Percentiles rank a stretch among this genome's conserved stretches.
Conservation (phyloP, 2,329 filamentous ascomycete genomes). For the Talaromyces verruculosus region DNA sequence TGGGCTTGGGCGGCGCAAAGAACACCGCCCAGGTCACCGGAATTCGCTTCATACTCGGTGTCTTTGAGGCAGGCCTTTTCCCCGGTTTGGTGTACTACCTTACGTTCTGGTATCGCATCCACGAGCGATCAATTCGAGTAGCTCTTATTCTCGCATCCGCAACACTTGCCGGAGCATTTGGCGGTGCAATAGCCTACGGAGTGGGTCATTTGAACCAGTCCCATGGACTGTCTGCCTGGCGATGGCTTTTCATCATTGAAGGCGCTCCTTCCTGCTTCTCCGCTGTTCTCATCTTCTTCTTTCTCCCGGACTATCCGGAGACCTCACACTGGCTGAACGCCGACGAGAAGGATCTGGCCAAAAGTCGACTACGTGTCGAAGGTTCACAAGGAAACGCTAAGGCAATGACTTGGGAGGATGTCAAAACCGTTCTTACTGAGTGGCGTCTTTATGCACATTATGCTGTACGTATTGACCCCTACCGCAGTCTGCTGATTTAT, state of each 20-base stretch:
- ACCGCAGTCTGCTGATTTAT: background rate
- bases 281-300: constrained; percentile 30
- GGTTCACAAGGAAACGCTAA: constrained; percentile 23
- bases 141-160: constrained; percentile 56
- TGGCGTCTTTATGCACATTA: constrained; percentile 43
- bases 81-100: constrained; percentile 51
- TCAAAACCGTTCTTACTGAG: constrained; percentile 23
- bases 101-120: constrained; percentile 57
- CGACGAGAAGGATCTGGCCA: constrained; percentile 28
- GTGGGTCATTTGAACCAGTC: constrained; percentile 43
- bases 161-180: constrained; percentile 56
- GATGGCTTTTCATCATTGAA: constrained; percentile 27
- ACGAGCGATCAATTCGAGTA: constrained; percentile 60
- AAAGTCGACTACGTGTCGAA: constrained; percentile 22
- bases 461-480: constrained; percentile 37
- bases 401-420: constrained; percentile 25
- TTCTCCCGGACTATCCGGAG: constrained; percentile 39
- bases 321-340: constrained; percentile 30
- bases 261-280: constrained; percentile 24
- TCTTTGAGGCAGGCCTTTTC: constrained; percentile 54
- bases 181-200: constrained; percentile 56
- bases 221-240: constrained; percentile 28
- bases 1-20: constrained; percentile 48
- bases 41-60: constrained; percentile 51
- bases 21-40: constrained; percentile 48